A percentile compares a stretch with the other conserved stretches of the same genome.
Conservation (phyloP, 2,329 filamentous ascomycete genomes). For the Cordyceps cicadae region DNA sequence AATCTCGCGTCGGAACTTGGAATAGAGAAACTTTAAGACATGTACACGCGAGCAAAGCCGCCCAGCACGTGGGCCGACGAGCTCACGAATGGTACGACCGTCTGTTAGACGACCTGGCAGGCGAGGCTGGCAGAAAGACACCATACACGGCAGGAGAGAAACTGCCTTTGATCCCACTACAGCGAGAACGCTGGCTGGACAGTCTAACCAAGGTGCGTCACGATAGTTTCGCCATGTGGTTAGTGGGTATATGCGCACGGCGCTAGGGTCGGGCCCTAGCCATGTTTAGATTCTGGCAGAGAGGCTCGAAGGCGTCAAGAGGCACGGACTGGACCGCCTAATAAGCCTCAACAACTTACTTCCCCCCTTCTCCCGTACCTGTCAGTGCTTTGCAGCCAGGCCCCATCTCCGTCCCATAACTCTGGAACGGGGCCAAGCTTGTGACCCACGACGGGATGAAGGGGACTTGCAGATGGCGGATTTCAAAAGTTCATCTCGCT, state of each 20-base stretch:
- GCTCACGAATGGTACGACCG: too few species aligned
- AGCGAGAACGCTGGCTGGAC: neutral
- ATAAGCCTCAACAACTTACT: neutral
- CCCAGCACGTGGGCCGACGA: too few species aligned
- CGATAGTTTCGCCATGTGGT: neutral
- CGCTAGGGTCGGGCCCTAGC: neutral
- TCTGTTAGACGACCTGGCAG: too few species aligned
- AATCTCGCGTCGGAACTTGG: neutral
- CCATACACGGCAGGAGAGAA: too few species aligned
- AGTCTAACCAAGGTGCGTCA: neutral
- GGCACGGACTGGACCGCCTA: neutral
- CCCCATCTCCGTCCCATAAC: constrained; percentile 6
- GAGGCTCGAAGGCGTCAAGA: too few species aligned
- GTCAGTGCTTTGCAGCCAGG: neutral
- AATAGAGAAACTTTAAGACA: neutral
- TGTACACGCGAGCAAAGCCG: neutral
- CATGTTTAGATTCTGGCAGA: neutral
- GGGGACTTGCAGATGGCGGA: neutral
- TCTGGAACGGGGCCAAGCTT: constrained; percentile 4
- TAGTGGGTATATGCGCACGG: neutral
- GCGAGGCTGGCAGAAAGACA: too few species aligned
- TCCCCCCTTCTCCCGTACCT: neutral
- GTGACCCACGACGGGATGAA: neutral
- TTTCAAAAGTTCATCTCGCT: neutral
- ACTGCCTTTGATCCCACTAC: too few species aligned